Percentiles rank a stretch among this genome's conserved stretches.
These are phyloP conservation scores for Rhizopus arrhizus DNA, from an alignment of 371 early-diverging fungal species.

Conservation along the genomic window DNA sequence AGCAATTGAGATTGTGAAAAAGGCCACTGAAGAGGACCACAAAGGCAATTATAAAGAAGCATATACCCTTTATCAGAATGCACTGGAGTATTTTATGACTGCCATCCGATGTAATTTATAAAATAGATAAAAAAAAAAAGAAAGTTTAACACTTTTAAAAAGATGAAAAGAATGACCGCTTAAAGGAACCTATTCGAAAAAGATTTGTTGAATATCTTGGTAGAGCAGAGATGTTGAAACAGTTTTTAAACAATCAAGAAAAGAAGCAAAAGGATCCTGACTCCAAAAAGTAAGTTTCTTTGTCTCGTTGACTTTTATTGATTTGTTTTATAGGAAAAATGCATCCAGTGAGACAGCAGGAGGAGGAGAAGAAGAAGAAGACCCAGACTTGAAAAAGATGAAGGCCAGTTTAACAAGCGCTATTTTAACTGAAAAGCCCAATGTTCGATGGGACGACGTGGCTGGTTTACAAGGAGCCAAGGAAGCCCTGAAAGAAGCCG, in stretches of 20 bases:
- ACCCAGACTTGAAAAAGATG: conserved; percentile 91
- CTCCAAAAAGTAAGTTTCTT: conserved; percentile 53
- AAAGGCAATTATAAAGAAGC: conserved; percentile 92
- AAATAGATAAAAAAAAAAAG: neutral
- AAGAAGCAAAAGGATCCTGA: conserved; percentile 67
- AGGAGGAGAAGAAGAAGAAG: conserved; percentile 71
- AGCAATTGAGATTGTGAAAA: conserved; percentile 86
- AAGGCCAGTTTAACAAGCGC: conserved; percentile 82
- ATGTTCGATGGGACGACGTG: conserved; percentile 96
- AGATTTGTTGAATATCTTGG: conserved; percentile 91
- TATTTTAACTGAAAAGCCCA: conserved; percentile 93
- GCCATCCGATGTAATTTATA: conserved; percentile 85
- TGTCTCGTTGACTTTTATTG: conserved; percentile 1
- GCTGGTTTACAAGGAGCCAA: conserved; percentile 98
- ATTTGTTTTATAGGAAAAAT: conserved; percentile 12
- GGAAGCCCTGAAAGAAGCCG: conserved; percentile 97
- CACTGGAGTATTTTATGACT: conserved; percentile 91
- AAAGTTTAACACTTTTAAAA: neutral
- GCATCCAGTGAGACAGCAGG: neutral
- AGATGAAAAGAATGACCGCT: conserved; percentile 94
- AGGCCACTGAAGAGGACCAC: conserved; percentile 92
- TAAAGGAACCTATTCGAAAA: conserved; percentile 86
- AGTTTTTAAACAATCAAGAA: conserved; percentile 71
- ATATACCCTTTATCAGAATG: conserved; percentile 81
- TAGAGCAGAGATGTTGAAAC: conserved; percentile 93